Evolutionary conservation across 2,329 filamentous ascomycete genomes (phyloP).

Genomic region (Scytalidium lignicola): DNA sequence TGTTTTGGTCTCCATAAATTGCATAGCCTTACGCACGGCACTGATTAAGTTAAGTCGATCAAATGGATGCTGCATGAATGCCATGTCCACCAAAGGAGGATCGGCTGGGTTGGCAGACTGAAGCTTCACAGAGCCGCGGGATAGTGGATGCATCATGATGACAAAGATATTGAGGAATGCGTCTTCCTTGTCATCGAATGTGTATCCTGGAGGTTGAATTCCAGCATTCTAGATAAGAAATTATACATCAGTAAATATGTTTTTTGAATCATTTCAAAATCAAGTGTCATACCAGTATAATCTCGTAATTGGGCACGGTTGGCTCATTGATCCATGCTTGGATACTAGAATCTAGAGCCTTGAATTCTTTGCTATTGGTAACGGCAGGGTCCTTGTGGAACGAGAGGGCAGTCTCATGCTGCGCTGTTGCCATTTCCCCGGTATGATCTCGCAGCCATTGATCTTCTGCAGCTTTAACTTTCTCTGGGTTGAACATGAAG

Average conservation of each 20-base stretch:
- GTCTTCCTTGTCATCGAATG: conserved; percentile 13
- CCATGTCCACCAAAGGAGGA: conserved; percentile 48
- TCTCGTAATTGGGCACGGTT: conserved; percentile 53
- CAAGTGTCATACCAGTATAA: conserved; percentile 35
- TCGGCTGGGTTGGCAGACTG: conserved; percentile 45
- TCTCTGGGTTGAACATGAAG: not conserved
- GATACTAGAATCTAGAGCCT: conserved; percentile 37
- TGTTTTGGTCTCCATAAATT: conserved; percentile 36
- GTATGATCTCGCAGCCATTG: conserved; percentile 41
- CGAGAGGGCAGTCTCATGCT: conserved; percentile 35
- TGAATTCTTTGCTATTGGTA: conserved; percentile 40
- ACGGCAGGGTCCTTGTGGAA: conserved; percentile 40
- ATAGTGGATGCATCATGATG: conserved; percentile 50
- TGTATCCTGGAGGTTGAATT: not conserved
- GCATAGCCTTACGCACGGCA: conserved; percentile 37
- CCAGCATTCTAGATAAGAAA: not conserved
- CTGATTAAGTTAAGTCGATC: conserved; percentile 48
- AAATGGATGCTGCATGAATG: conserved; percentile 47
- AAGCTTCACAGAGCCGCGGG: conserved; percentile 46
- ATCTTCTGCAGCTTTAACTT: conserved; percentile 26
- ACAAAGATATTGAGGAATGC: conserved; percentile 39
- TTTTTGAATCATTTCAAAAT: no score
- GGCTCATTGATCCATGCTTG: conserved; percentile 40
- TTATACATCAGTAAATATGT: no score
- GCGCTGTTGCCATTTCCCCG: conserved; percentile 35